A percentile compares a stretch with the other conserved stretches of the same genome.
phyloP scores from a whole-genome alignment of 192 early-diverging fungal species.

The Entophlyctis luteolus region DNA sequence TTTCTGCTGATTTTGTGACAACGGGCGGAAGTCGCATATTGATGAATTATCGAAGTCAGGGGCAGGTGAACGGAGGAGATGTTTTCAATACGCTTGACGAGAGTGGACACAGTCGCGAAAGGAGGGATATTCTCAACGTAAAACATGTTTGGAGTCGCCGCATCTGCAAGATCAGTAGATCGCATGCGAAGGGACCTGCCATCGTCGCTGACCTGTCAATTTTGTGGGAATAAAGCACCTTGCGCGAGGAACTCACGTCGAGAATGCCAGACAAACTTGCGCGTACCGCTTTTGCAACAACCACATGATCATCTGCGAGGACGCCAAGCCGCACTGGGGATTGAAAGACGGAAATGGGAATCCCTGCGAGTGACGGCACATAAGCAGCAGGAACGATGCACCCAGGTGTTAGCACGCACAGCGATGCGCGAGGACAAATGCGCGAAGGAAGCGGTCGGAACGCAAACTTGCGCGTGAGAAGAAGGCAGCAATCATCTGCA shows the following conservation, averaged over 20 bases:
- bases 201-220: conserved; percentile 22
- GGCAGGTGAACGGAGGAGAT: neutral
- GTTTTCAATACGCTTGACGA: neutral
- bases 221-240: neutral
- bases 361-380: too few species aligned
- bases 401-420: neutral
- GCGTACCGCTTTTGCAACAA: conserved; percentile 34
- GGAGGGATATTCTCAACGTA: neutral
- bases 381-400: neutral
- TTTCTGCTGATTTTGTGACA: too few species aligned
- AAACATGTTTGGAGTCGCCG: neutral
- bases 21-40: too few species aligned
- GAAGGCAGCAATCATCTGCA: too few species aligned
- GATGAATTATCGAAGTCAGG: conserved; percentile 1
- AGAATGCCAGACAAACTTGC: neutral
- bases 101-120: neutral
- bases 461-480: too few species aligned
- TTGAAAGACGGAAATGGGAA: conserved; percentile 19
- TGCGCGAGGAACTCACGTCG: neutral
- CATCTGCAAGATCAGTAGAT: too few species aligned
- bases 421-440: neutral
- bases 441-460: too few species aligned
- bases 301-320: conserved; percentile 26
- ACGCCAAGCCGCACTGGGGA: conserved; percentile 3
- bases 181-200: conserved; percentile 13